Base-by-base conservation (phyloP, 1,139 yeast species). In the Pichia sorboxylosa region DNA sequence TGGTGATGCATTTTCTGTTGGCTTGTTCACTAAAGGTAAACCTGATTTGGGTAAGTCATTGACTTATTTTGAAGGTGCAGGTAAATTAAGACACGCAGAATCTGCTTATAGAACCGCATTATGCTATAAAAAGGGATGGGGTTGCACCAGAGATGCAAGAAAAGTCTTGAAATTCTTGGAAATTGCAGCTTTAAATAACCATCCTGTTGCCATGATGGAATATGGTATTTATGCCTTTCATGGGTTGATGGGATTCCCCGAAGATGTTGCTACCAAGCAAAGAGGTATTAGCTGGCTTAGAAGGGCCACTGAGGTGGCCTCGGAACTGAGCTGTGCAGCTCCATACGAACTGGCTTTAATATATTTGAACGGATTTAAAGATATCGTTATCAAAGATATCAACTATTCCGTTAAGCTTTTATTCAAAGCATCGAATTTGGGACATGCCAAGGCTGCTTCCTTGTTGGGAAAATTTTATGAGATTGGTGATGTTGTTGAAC, bases 151-250 rank as follows among this genome's bases (percentile, higher is more conserved):
- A 47, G 96, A 90, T 54, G 75, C 94, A 1, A 68, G 94, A 37
- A 78, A 84, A 48, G 90, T 94, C 1, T 61, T 84, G 10, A 93
- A 83, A 44, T 85, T 78, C 54, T 61, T 84, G 40, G 79, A 82
- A 50, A 78, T 78, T 55, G 94, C 97, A 0, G 94, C 97, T 0
- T 69, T 87, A 19, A 79, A 80, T 49, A 83, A 83, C 50, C 98
- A 90, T 53, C 85, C 96, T 0, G 90, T 94, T 11, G 95, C 97
- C 5, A 84, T 87, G 94, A 80, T 80, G 58, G 81, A 87, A 50
- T 64, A 85, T 41, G 97, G 97, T 6, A 65, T 83, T 31, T 85
- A 87, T 42, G 79, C 85, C 26, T 90, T 80, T 53, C 73, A 83
- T 50, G 75, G 84, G 8, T 66, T 82, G 44, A 77, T 87, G 87